Evolutionary conservation across 1,139 yeast species (phyloP).

Genomic region (Candida pseudoviswanathii): DNA sequence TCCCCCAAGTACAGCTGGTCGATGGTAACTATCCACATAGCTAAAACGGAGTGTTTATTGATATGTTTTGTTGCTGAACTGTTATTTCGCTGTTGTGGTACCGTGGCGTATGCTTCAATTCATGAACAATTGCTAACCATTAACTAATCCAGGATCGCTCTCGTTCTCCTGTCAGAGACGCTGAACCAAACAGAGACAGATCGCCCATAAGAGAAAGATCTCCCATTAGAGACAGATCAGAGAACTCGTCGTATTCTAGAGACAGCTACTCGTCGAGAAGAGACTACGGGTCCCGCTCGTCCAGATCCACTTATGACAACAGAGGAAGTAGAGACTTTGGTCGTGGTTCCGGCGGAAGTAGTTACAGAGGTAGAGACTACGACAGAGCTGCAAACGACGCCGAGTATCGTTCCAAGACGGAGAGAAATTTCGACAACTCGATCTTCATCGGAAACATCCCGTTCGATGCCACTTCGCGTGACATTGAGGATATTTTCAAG

Average conservation of each 20-base stretch:
- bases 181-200: slow-evolving; percentile 16
- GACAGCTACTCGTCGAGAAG: slow-evolving; percentile 21
- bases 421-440: slow-evolving; percentile 69
- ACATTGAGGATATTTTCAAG: slow-evolving; percentile 60
- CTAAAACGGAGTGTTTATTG: neutral
- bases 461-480: slow-evolving; percentile 59
- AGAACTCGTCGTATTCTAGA: slow-evolving; percentile 23
- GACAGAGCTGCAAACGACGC: slow-evolving; percentile 30
- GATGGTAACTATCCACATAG: too few relatives aligned
- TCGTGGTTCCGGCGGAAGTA: slow-evolving; percentile 19
- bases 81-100: neutral
- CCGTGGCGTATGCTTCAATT: slow-evolving; percentile 2
- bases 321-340: slow-evolving; percentile 28
- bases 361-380: neutral
- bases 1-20: too few relatives aligned
- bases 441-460: slow-evolving; percentile 77
- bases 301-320: slow-evolving; percentile 15
- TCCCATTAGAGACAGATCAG: slow-evolving; percentile 46
- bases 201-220: slow-evolving; percentile 21
- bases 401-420: slow-evolving; percentile 41
- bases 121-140: slow-evolving; percentile 21
- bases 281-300: slow-evolving; percentile 19
- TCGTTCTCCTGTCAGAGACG: slow-evolving; percentile 30
- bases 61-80: slow-evolving; percentile 2
- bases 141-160: slow-evolving; percentile 43